Evolutionary conservation across 1,284 basidiomycete genomes (phyloP).

Genomic region (Filobasidium uniguttulatum): DNA sequence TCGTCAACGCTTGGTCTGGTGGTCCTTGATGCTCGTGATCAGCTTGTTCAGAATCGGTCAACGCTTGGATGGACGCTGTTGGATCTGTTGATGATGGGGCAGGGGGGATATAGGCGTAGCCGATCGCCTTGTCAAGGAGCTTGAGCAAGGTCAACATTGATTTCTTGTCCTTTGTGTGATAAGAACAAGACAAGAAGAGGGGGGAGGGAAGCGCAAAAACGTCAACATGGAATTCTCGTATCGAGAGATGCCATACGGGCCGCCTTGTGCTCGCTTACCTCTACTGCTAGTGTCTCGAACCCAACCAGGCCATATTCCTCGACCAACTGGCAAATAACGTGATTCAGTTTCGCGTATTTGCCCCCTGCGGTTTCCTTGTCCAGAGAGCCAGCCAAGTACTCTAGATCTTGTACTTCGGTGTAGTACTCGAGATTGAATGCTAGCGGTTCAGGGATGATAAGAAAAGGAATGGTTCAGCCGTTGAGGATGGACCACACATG

Average conservation of each 20-base stretch:
- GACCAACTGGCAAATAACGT: conserved; percentile 76
- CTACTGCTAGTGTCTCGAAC: conserved; percentile 93
- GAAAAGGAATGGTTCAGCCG: too few species aligned
- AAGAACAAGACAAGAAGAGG: background rate
- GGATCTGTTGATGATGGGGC: background rate
- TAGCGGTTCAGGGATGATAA: background rate
- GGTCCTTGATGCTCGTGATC: conserved; percentile 39
- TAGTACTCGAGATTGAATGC: conserved; percentile 91
- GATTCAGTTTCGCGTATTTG: conserved; percentile 65
- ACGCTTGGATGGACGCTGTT: background rate
- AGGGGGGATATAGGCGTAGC: conserved; percentile 65
- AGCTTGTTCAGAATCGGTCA: background rate
- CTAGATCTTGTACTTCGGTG: conserved; percentile 92
- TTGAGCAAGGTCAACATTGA: conserved; percentile 79
- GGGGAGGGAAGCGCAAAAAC: too few species aligned
- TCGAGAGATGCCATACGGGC: background rate
- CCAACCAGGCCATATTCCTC: conserved; percentile 91
- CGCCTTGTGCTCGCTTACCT: conserved; percentile 42
- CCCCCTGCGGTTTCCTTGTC: conserved; percentile 15
- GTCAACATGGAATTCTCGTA: background rate
- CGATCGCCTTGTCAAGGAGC: conserved; percentile 73
- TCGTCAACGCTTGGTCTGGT: conserved; percentile 54
- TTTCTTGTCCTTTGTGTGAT: conserved; percentile 55
- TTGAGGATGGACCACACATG: too few species aligned
- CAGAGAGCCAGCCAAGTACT: conserved; percentile 68